Base-by-base conservation (phyloP, 2,329 filamentous ascomycete genomes). In the Pestalotiopsis fici region DNA sequence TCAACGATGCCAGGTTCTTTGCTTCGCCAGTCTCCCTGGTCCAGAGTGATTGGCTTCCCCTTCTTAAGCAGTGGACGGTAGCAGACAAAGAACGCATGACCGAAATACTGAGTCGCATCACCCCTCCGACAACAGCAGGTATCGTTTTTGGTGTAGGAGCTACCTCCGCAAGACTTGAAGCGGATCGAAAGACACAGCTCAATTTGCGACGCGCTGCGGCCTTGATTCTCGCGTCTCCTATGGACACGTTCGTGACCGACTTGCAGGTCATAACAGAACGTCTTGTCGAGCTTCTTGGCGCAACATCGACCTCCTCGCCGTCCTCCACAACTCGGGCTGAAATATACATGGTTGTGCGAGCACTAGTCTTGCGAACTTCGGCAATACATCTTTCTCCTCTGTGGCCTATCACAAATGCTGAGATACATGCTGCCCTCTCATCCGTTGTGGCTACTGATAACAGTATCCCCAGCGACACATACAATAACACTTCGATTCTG, bases 141-240 rank as follows among this genome's bases (percentile, higher is more conserved):
- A 97, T 99, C 72, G 95, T 99, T 77, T 99, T 99, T 75, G 96
- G 96, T n/a, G 96, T 99, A 0, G 97, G 97, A 12, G 96, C 96
- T 6, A 94, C 93, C 25, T 97, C 95, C 56, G 96, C 96, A 43
- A 88, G 96, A 67, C 87, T 97, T n/a, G 96, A 99, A 80, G 94
- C 97, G 5, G 96, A 99, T 79, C 91, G 95, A 67, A 96, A 92
- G 80, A 94, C 95, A 1, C 95, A 98, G 79, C 86, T 97, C 35
- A 97, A 94, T 71, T 86, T 99, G 21, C 91, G 95, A 13, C 89
- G 96, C 59, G 89, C 97, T 59, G 90, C 94, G 4, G 86, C 94
- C 1, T 83, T 99, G 12, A 83, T 98, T 18, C 85, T 98, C 5
- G 92, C 94, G 0, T 89, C 90, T 4, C 88, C 89, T 2, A 85